These are phyloP conservation scores for Colletotrichum siamense DNA, from an alignment of 2,329 filamentous ascomycete species.

Conservation along the genomic window DNA sequence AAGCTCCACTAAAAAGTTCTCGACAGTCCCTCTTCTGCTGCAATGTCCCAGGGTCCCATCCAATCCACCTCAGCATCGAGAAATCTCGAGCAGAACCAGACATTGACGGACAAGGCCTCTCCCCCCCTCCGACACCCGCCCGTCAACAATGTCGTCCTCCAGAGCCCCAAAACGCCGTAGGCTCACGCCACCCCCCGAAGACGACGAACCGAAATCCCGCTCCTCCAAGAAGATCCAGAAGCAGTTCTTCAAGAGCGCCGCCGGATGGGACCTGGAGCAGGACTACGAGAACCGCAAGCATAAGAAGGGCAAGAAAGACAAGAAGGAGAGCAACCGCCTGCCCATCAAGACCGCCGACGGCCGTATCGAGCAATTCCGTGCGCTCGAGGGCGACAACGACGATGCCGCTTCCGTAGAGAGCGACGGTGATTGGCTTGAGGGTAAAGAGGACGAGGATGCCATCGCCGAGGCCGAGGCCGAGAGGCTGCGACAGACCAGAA, in stretches of 20 bases:
- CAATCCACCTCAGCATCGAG: slow-evolving; percentile 7
- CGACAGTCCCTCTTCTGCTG: slow-evolving; percentile 17
- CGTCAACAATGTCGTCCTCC: slow-evolving; percentile 47
- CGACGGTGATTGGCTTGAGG: slow-evolving; percentile 69
- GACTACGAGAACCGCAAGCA: slow-evolving; percentile 84
- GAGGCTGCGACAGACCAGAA: slow-evolving; percentile 46
- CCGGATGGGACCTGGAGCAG: slow-evolving; percentile 90
- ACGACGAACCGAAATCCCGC: slow-evolving; percentile 37
- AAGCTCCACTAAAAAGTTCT: neutral
- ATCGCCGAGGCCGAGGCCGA: slow-evolving; percentile 42
- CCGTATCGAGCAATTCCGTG: slow-evolving; percentile 64
- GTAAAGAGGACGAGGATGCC: slow-evolving; percentile 62
- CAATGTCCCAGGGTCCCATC: slow-evolving; percentile 1
- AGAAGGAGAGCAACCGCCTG: slow-evolving; percentile 74
- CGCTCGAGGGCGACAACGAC: slow-evolving; percentile 60
- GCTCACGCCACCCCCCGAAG: slow-evolving; percentile 58
- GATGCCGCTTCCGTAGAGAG: slow-evolving; percentile 64
- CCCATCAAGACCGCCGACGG: slow-evolving; percentile 90
- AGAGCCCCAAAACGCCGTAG: slow-evolving; percentile 63
- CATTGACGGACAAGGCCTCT: neutral
- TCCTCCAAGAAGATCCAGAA: slow-evolving; percentile 53
- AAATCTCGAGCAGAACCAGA: slow-evolving; percentile 1
- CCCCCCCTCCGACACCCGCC: neutral
- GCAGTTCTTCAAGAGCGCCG: slow-evolving; percentile 75
- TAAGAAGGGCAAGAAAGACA: slow-evolving; percentile 76